Conservation (phyloP, 306 rosid genomes). For the Malus orientalis region DNA sequence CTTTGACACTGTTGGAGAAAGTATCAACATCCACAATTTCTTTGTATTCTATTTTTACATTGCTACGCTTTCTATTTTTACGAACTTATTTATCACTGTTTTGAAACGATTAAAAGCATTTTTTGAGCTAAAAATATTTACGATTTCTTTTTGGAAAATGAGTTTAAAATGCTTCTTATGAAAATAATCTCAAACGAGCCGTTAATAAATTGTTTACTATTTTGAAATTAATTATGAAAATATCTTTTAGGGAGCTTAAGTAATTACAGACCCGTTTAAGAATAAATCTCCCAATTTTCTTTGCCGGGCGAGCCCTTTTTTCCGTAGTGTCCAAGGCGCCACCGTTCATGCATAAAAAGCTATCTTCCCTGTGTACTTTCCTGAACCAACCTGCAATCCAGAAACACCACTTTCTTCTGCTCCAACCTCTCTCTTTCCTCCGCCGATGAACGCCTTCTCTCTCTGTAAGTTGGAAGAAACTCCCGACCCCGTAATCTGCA, state of each 20-base stretch:
- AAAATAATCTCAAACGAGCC: too few species aligned
- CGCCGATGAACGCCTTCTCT: constrained; percentile 1
- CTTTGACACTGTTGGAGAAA: neutral
- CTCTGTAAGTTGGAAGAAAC: constrained; percentile 9
- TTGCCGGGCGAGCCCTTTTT: constrained; percentile 2
- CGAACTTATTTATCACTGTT: too few species aligned
- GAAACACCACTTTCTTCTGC: neutral
- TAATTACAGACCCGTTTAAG: neutral
- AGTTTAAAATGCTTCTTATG: too few species aligned
- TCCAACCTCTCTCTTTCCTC: neutral
- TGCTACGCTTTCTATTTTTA: neutral
- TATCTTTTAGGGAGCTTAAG: neutral
- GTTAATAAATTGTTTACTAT: too few species aligned
- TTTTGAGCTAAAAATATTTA: too few species aligned
- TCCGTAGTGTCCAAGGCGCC: neutral
- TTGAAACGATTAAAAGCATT: rapidly evolving
- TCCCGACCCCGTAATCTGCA: neutral
- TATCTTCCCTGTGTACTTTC: neutral
- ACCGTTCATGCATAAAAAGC: neutral
- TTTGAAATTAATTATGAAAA: neutral
- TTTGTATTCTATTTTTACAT: neutral
- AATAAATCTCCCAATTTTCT: neutral
- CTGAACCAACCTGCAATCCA: neutral
- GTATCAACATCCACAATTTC: neutral
- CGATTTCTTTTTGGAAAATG: too few species aligned